Conservation (phyloP, 768 basidiomycete genomes). For the Psilocybe azurescens region DNA sequence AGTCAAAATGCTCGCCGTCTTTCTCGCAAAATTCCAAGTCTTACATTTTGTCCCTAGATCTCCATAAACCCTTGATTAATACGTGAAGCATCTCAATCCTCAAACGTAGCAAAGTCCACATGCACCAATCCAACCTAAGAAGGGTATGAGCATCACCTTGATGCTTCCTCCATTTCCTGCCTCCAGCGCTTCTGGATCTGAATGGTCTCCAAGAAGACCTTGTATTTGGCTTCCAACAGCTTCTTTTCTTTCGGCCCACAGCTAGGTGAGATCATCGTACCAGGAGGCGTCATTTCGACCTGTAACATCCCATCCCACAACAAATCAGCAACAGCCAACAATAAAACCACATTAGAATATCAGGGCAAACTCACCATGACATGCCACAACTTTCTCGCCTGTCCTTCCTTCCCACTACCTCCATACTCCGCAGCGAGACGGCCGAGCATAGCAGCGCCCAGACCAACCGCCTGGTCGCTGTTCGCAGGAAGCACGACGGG, state of each 20-base stretch:
- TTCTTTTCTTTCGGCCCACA: conserved; percentile 68
- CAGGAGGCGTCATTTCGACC: conserved; percentile 93
- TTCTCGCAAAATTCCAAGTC: no score
- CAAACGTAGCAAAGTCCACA: background rate
- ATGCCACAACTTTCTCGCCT: conserved; percentile 80
- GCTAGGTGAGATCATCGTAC: conserved; percentile 69
- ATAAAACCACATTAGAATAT: conserved; percentile 1
- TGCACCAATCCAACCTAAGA: background rate
- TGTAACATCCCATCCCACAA: conserved; percentile 29
- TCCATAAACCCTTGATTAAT: background rate
- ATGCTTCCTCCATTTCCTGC: conserved; percentile 71
- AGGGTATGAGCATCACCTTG: conserved; percentile 3
- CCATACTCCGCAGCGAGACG: conserved; percentile 74
- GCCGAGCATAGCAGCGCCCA: conserved; percentile 94
- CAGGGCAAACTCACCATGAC: conserved; percentile 72
- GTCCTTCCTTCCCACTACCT: conserved; percentile 41
- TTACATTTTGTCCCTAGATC: no score
- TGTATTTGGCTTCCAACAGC: conserved; percentile 90
- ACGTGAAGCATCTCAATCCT: background rate
- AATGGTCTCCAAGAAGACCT: conserved; percentile 88
- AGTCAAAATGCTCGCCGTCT: no score
- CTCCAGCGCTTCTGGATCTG: conserved; percentile 92
- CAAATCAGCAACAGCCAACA: conserved; percentile 3
- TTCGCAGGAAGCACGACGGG: conserved; percentile 84
- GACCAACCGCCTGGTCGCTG: conserved; percentile 82